Conservation (phyloP, 306 rosid genomes). For the Gynostemma pentaphyllum region DNA sequence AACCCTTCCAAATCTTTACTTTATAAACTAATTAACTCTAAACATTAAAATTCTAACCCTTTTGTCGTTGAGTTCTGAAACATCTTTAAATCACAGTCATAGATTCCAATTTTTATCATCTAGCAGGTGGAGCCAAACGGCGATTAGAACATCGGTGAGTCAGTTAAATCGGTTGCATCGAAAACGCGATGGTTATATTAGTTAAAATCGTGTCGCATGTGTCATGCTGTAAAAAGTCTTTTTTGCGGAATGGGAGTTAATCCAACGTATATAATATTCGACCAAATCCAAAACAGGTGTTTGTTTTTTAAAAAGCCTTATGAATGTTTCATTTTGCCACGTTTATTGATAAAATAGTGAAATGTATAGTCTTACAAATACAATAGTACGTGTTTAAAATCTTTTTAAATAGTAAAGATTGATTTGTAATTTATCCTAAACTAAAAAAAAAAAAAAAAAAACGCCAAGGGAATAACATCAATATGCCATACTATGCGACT, state of each 20-base stretch:
- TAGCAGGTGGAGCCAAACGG: slow-evolving; percentile 11
- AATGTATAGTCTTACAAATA: too few relatives aligned
- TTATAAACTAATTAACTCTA: background rate
- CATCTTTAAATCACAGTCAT: slow-evolving; percentile 49
- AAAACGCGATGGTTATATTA: slow-evolving; percentile 82
- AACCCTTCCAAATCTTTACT: background rate
- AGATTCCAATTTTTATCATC: slow-evolving; percentile 31
- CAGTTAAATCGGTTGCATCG: slow-evolving; percentile 54
- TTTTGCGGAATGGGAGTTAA: slow-evolving; percentile 90
- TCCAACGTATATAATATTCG: slow-evolving; percentile 70
- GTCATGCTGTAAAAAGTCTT: slow-evolving; percentile 77
- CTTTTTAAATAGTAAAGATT: too few relatives aligned
- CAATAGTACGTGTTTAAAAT: too few relatives aligned
- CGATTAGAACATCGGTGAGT: slow-evolving; percentile 25
- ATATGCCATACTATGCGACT: too few relatives aligned
- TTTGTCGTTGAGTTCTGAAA: too few relatives aligned
- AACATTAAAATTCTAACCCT: too few relatives aligned
- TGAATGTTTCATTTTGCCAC: too few relatives aligned
- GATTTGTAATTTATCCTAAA: too few relatives aligned
- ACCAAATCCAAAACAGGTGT: slow-evolving; percentile 57
- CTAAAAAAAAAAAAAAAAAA: too few relatives aligned
- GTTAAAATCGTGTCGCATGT: slow-evolving; percentile 69
- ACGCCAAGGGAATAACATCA: too few relatives aligned
- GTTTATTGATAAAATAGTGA: too few relatives aligned
- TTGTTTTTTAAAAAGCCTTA: too few relatives aligned